Base-by-base conservation (phyloP, 345 rosid genomes). In the Bruguiera gymnorhiza region DNA sequence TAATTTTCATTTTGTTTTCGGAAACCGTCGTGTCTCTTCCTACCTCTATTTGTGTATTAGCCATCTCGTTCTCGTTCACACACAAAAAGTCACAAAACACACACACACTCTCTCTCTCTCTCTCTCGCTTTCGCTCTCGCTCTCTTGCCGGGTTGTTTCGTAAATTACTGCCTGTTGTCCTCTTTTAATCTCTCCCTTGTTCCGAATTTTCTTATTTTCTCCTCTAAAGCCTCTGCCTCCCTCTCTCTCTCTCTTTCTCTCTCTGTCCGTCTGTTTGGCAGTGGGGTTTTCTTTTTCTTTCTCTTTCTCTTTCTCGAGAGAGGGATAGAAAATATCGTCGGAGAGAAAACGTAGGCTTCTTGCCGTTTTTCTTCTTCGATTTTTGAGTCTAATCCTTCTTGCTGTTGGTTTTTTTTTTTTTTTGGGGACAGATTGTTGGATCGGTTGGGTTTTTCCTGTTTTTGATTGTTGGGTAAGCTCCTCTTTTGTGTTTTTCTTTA, bases 391-490 rank as follows among this genome's bases (percentile, higher is more conserved):
- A 53, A 55, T 32, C 67, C 10, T 54, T 63, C 20, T 7, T 7
- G 29, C 29, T 7, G 8, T 34, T 34, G 4, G 5, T 31, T 31
- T 31, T 31, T 31, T 31, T 31, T 0, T 27, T 27, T 64, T 61
- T 70, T 30, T 8, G 31, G 32, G 36, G 51, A 36, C 20, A 68
- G 67, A 67, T 78, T 76, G 29, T 32, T 70, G 71, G 82, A 75
- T 75, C 84, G 79, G 73, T 75, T 81, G 23, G 27, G 18, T 8
- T 62, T 43, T 34, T 2, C 2, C 24, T 21, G 4, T 70, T 72
- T 15, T 6, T 65, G 24, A 43, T 34, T 61, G 16, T 71, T 76
- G 23, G 89, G 86, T 83, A 71, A 76, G 68, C 62, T 76, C 32
- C 65, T 71, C 30, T 11, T 56, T 18, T 27, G 34, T 43, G 15